These are phyloP conservation scores for Entomortierella chlamydospora DNA, from an alignment of 192 early-diverging fungal genomes.

Conservation along the genomic window DNA sequence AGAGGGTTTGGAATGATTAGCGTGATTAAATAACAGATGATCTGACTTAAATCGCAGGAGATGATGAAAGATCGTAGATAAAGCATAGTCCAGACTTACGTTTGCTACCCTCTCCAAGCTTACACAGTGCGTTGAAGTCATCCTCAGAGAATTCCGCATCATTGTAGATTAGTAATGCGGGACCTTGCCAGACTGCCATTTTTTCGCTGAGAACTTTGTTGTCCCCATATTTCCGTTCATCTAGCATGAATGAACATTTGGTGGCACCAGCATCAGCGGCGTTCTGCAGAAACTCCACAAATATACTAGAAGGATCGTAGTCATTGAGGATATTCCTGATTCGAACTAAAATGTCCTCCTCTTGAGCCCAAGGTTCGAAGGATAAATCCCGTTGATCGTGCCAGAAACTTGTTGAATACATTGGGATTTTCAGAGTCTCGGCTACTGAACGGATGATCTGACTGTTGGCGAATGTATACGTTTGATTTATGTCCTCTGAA, in stretches of 20 bases:
- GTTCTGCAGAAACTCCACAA: constrained; percentile 53
- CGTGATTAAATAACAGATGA: too few relatives aligned
- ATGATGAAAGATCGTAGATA: too few relatives aligned
- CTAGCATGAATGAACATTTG: constrained; percentile 32
- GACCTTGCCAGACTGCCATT: constrained; percentile 49
- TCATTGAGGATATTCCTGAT: constrained; percentile 45
- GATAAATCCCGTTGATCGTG: constrained; percentile 1
- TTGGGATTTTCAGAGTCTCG: constrained; percentile 8
- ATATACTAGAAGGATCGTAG: constrained; percentile 29
- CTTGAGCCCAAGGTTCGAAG: constrained; percentile 19
- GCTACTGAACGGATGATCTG: constrained; percentile 7
- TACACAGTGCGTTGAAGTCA: constrained; percentile 22
- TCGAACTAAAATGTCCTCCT: constrained; percentile 28
- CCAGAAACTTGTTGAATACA: constrained; percentile 16
- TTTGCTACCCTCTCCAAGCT: constrained; percentile 37
- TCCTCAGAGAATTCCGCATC: constrained; percentile 28
- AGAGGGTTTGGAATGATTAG: too few relatives aligned
- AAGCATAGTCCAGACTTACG: constrained; percentile 20
- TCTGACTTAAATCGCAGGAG: too few relatives aligned
- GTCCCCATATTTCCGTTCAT: background rate
- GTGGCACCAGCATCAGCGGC: constrained; percentile 54
- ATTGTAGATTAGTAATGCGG: constrained; percentile 45
- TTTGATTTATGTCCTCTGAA: background rate
- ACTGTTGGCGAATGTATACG: constrained; percentile 1
- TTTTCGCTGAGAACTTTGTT: constrained; percentile 13